Evolutionary conservation across 108 stramenopile genomes (phyloP).

Genomic region (Cyclostephanos invisitatus): DNA sequence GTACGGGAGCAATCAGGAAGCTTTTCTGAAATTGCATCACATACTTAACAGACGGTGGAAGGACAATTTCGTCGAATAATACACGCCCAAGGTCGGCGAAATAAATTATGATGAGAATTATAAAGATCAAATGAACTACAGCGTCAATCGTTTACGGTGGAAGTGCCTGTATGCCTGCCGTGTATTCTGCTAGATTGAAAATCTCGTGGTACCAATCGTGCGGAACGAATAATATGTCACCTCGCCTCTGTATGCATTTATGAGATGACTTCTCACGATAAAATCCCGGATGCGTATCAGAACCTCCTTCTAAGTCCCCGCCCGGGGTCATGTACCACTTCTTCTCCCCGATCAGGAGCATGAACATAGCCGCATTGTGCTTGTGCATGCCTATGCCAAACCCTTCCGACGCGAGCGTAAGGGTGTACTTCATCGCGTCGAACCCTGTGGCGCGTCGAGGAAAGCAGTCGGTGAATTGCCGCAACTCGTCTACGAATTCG

Average conservation of each 20-base stretch:
- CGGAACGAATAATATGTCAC: conserved; percentile 45
- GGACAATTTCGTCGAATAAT: not conserved
- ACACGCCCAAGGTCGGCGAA: not conserved
- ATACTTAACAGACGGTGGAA: conserved; percentile 9
- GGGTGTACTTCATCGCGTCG: conserved; percentile 29
- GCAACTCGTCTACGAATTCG: conserved; percentile 16
- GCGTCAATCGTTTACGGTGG: conserved; percentile 10
- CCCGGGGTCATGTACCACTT: conserved; percentile 50
- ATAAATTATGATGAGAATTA: not conserved
- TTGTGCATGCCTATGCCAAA: conserved; percentile 55
- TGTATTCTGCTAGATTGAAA: conserved; percentile 36
- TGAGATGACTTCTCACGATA: conserved; percentile 36
- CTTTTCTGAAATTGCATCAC: conserved; percentile 29
- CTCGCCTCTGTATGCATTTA: conserved; percentile 45
- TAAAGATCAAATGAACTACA: not conserved
- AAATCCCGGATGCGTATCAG: conserved; percentile 43
- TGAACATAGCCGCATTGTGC: conserved; percentile 49
- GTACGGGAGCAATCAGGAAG: conserved; percentile 51
- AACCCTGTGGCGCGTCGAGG: not conserved
- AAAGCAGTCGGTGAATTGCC: conserved; percentile 11
- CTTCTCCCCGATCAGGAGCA: conserved; percentile 36
- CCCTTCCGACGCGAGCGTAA: conserved; percentile 39
- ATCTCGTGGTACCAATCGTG: conserved; percentile 53
- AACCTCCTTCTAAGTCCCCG: conserved; percentile 15
- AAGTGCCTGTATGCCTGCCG: conserved; percentile 44